A percentile compares a stretch with the other conserved stretches of the same genome.
Evolutionary conservation across 176 grass and related monocot genomes (phyloP).

Genomic region (Lolium rigidum): DNA sequence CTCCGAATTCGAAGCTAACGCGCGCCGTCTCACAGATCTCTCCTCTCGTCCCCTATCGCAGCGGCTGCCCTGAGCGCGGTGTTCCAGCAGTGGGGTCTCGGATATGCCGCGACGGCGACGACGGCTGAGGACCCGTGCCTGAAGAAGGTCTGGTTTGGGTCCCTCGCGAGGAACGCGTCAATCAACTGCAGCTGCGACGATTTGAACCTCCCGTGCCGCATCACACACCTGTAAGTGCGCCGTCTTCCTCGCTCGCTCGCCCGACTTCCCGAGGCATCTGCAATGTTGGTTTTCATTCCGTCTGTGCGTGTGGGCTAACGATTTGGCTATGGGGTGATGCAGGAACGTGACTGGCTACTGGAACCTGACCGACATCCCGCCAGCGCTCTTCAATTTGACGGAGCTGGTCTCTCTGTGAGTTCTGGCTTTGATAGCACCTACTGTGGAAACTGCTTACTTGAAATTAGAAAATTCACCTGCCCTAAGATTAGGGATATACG

Average conservation of each 20-base stretch:
- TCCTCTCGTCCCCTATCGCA: slow-evolving; percentile 13
- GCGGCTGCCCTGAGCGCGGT: slow-evolving; percentile 31
- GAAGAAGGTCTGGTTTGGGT: neutral
- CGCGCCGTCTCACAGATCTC: slow-evolving; percentile 33
- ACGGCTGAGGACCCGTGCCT: neutral
- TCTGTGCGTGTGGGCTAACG: neutral
- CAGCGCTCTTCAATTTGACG: slow-evolving; percentile 48
- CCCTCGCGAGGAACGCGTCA: neutral
- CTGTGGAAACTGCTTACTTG: neutral
- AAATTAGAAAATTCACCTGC: neutral
- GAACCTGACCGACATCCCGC: slow-evolving; percentile 46
- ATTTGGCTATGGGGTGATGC: slow-evolving; percentile 25
- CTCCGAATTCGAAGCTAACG: neutral
- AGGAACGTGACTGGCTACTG: slow-evolving; percentile 51
- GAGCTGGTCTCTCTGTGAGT: slow-evolving; percentile 60
- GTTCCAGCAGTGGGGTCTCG: slow-evolving; percentile 29
- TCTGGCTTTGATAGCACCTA: neutral
- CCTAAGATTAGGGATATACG: neutral
- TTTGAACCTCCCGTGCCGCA: neutral
- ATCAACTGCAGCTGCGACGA: slow-evolving; percentile 34
- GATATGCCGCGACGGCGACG: neutral
- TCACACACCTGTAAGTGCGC: slow-evolving; percentile 45
- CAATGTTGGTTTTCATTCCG: neutral
- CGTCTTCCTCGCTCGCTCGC: neutral
- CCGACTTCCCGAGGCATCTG: neutral